Evolutionary conservation across 148 eudicot species (phyloP), one percentile per base, ranked within the genome.

Genomic region (Heliamphora exappendiculata): DNA sequence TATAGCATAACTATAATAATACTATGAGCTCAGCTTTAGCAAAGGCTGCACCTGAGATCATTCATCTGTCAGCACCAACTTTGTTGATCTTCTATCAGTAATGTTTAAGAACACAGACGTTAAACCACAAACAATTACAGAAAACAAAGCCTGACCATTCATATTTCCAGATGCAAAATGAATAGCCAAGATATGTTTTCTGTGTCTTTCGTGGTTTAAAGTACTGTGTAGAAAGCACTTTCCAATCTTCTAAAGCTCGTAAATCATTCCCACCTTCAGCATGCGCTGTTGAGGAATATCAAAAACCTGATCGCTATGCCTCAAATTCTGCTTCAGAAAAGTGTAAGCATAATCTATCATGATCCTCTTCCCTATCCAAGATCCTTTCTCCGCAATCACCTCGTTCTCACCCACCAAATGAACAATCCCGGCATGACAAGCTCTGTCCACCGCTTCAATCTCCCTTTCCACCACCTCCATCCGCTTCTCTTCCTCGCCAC

Each of bases 211-310:
- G n/a, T n/a, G n/a, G n/a, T n/a, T n/a, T n/a, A n/a, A n/a, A n/a
- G n/a, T n/a, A n/a, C n/a, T n/a, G n/a, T n/a, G n/a, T n/a, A n/a
- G n/a, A n/a, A n/a, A n/a, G n/a, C n/a, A n/a, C n/a, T n/a, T 3
- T 3, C 36, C 24, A 6, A 49, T 62, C 44, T 54, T 39, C 62
- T 77, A 85, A 36, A 86, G 81, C 78, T 86, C 88, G 37, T 83
- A 86, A 31, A 85, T 86, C 85, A 86, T 86, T 8, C 88, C 88
- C 29, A 86, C 85, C 72, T 84, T 86, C 0, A 84, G 70, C 69
- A 84, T 50, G 8, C 79, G 26, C 53, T 70, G 64, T 12, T 74
- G 73, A 78, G 85, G 87, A 66, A 86, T 78, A 34, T 77, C 85
- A 36, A 84, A 33, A 5, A 68, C 67, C n/a, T 80, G 66, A 34